These are phyloP conservation scores for Zizania palustris DNA, from an alignment of 202 grass and related monocot genomes.

Conservation along the genomic window DNA sequence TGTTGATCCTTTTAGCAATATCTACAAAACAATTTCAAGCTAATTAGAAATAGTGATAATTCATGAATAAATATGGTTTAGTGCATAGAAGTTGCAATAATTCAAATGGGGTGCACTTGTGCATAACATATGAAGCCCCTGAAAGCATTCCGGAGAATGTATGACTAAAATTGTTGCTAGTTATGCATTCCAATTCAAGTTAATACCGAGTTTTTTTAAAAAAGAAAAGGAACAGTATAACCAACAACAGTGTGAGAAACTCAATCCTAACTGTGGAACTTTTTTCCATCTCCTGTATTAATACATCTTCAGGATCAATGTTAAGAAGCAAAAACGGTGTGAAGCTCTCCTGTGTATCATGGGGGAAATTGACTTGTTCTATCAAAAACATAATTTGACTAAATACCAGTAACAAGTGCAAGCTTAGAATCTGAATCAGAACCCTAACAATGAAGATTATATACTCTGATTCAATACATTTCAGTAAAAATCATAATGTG, in stretches of 20 bases:
- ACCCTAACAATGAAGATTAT: conserved; percentile 1
- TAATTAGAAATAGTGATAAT: conserved; percentile 40
- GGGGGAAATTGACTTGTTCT: background rate
- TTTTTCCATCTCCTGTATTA: background rate
- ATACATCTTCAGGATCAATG: background rate
- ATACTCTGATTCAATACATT: conserved; percentile 7
- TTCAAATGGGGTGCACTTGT: conserved; percentile 14
- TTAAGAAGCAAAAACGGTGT: background rate
- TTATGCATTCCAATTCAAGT: background rate
- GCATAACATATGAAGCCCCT: conserved; percentile 27
- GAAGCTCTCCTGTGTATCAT: background rate
- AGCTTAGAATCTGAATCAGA: conserved; percentile 13
- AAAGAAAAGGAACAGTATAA: background rate
- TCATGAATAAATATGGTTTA: conserved; percentile 2
- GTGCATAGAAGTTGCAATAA: conserved; percentile 12
- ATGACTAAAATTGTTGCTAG: background rate
- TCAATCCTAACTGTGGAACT: background rate
- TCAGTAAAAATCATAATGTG: background rate
- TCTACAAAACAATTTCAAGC: conserved; percentile 56
- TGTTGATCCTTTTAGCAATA: conserved; percentile 86
- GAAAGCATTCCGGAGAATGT: background rate
- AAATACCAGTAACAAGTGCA: background rate
- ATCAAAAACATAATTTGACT: conserved; percentile 20
- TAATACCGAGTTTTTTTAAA: background rate
- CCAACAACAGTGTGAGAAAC: background rate